Conservation (phyloP, 1,139 yeast species). For the Debaryomyces fabryi region DNA sequence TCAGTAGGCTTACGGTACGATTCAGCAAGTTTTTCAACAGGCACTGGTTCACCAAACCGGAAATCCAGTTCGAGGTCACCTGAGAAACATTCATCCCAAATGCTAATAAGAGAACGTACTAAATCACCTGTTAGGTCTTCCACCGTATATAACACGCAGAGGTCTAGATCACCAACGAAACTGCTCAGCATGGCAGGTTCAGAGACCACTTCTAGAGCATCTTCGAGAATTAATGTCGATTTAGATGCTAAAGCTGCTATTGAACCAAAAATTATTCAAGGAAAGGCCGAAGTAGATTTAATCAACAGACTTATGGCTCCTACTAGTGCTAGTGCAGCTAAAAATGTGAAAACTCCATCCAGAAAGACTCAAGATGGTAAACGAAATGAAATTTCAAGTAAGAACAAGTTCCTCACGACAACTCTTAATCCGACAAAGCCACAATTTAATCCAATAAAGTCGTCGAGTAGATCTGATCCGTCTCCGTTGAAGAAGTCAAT, state of each 20-base stretch:
- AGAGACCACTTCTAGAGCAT: constrained; percentile 1
- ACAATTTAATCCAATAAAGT: constrained; percentile 16
- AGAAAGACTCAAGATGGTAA: constrained; percentile 12
- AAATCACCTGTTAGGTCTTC: constrained; percentile 6
- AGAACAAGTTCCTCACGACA: constrained; percentile 41
- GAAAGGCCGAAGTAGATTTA: constrained; percentile 16
- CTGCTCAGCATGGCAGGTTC: constrained; percentile 6
- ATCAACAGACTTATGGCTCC: constrained; percentile 30
- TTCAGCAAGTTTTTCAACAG: neutral
- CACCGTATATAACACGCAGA: neutral
- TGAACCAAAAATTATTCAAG: constrained; percentile 4
- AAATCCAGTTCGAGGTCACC: constrained; percentile 2
- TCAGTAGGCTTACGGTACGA: constrained; percentile 7
- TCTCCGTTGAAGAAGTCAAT: constrained; percentile 18
- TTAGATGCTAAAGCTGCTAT: neutral
- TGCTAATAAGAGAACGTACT: constrained; percentile 1
- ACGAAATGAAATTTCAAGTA: constrained; percentile 12
- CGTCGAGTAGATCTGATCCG: constrained; percentile 13
- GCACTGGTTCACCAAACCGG: constrained; percentile 5
- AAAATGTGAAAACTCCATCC: constrained; percentile 16
- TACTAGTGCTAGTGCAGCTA: constrained; percentile 35
- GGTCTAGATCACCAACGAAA: constrained; percentile 19
- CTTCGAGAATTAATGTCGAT: neutral
- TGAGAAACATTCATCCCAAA: neutral
- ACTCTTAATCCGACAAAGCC: constrained; percentile 34